Base-by-base conservation (phyloP, 352 stramenopile genomes). In the Phytopythium litorale region DNA sequence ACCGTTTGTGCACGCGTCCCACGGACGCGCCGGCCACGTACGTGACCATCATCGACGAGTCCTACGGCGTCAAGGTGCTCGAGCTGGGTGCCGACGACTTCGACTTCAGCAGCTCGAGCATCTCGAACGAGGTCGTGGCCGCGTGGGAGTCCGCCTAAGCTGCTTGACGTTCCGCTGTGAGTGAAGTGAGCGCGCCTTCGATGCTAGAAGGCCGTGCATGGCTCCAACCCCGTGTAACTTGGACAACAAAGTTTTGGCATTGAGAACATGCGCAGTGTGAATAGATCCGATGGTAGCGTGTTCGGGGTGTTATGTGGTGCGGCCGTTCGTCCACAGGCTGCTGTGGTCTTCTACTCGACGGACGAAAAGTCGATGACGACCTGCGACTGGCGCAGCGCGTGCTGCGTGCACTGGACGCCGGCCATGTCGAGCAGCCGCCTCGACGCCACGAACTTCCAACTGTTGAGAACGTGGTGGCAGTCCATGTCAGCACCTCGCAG, bases 361-460 rank as follows among this genome's bases (percentile, higher is more conserved):
- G 72, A 72, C 15, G 66, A 70, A 45, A 94, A 94, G 73, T 91
- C 76, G 60, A 94, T 90, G 40, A 87, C 65, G 30, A 94, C 65
- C n/a, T 79, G 72, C 21, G 73, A 72, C 9, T 70, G 71, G 61
- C 80, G 70, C 18, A 89, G 72, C 42, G 76, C 60, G 64, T 93
- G 84, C 72, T 91, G 79, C 11, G 56, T 61, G 66, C 82, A 91
- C 23, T 70, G 23, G 35, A 93, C 76, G 63, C 75, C 76, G 12
- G 90, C 85, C 82, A 97, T 91, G 57, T 97, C 87, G 58, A 98
- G 87, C 28, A 98, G 72, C 37, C 84, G 75, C 16, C 90, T 73
- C 11, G 90, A 96, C 23, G 91, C 90, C 45, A 85, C 76, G 53
- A 96, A 96, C 67, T 91, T 96, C 85, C 85, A 94, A 56, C 82